Evolutionary conservation across 179 eudicot genomes (phyloP).

Genomic region (Corrigiola litoralis): DNA sequence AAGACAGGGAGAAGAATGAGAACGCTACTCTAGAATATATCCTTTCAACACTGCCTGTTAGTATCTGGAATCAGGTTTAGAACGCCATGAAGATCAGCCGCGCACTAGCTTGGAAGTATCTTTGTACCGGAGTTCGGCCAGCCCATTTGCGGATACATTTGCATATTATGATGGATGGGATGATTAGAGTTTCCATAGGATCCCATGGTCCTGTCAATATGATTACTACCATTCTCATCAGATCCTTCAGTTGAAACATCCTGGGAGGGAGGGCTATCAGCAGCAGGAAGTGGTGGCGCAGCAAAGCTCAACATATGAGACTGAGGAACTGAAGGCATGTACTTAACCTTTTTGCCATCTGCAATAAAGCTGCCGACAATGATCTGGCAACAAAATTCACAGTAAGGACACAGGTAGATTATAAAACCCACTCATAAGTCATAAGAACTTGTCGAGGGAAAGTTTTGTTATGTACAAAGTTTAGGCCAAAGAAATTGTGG

Average conservation of each 20-base stretch:
- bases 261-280: slow-evolving; percentile 55
- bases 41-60: slow-evolving; percentile 30
- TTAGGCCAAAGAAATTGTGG: too few relatives aligned
- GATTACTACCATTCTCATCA: slow-evolving; percentile 52
- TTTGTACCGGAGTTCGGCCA: slow-evolving; percentile 65
- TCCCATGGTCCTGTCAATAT: slow-evolving; percentile 32
- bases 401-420: not conserved
- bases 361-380: slow-evolving; percentile 86
- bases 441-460: not conserved
- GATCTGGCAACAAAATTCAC: slow-evolving; percentile 59
- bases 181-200: slow-evolving; percentile 49
- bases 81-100: slow-evolving; percentile 16
- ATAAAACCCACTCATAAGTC: not conserved
- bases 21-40: slow-evolving; percentile 23
- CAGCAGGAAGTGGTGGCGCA: slow-evolving; percentile 34
- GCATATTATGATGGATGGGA: slow-evolving; percentile 54
- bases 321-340: slow-evolving; percentile 48
- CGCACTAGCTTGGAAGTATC: slow-evolving; percentile 47
- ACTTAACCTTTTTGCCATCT: slow-evolving; percentile 67
- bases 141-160: slow-evolving; percentile 56
- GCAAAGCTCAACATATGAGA: slow-evolving; percentile 54
- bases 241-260: slow-evolving; percentile 66
- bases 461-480: too few relatives aligned
- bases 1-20: not conserved
- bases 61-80: slow-evolving; percentile 23